Evolutionary conservation across 2,329 filamentous ascomycete genomes (phyloP).

Genomic region (Cladosporium austrohemisphaericum): DNA sequence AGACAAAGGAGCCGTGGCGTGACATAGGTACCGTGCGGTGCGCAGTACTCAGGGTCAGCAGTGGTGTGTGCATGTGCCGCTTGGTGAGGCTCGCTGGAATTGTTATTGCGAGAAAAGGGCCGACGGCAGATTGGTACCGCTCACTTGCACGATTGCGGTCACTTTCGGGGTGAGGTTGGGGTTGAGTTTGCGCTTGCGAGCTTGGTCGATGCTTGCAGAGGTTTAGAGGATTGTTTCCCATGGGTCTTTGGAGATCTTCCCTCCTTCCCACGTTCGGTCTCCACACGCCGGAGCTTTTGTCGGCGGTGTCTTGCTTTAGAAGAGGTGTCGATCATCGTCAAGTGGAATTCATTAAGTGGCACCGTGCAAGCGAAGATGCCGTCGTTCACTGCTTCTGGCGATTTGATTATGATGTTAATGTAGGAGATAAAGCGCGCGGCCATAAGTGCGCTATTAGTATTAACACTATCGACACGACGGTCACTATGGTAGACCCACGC

Average conservation of each 20-base stretch:
- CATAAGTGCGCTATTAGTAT: constrained; percentile 15
- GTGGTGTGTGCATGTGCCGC: no score
- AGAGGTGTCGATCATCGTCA: no score
- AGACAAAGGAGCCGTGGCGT: constrained; percentile 3
- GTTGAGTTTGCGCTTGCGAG: constrained; percentile 12
- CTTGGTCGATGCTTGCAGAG: constrained; percentile 8
- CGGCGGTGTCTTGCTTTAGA: no score
- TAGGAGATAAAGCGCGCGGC: no score
- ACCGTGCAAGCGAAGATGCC: no score
- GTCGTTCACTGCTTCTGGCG: no score
- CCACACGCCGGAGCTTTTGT: constrained; percentile 1
- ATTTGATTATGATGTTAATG: no score
- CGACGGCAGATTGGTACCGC: constrained; percentile 1
- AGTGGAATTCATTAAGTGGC: no score
- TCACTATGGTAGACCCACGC: background rate
- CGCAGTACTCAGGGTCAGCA: no score
- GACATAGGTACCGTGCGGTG: background rate
- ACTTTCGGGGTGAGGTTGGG: constrained; percentile 5
- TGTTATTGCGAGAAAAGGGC: constrained; percentile 12
- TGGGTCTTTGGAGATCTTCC: background rate
- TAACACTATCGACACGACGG: constrained; percentile 2
- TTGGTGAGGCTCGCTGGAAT: background rate
- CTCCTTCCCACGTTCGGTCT: no score
- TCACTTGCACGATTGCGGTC: background rate
- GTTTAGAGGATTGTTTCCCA: background rate